phyloP scores from a whole-genome alignment of 2,329 filamentous ascomycete species.

The Torrubiellomyces zombiae region DNA sequence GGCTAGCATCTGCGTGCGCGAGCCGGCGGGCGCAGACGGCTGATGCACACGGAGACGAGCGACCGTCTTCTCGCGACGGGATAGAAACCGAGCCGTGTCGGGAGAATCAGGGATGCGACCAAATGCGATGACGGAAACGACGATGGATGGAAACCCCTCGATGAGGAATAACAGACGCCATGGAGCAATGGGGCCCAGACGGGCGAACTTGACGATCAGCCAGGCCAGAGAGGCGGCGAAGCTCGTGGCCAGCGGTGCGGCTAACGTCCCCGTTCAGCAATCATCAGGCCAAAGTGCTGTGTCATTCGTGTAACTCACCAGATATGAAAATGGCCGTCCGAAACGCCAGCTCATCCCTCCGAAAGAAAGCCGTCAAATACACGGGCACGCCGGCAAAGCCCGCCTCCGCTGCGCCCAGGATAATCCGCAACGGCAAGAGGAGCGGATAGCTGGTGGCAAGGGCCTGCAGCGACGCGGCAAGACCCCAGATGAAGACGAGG shows the following conservation, averaged over 20 bases:
- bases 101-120: conserved; percentile 62
- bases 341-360: conserved; percentile 59
- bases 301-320: too few species aligned
- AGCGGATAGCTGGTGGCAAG: conserved; percentile 46
- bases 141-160: conserved; percentile 69
- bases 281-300: too few species aligned
- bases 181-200: conserved; percentile 51
- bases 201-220: conserved; percentile 55
- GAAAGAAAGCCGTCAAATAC: conserved; percentile 49
- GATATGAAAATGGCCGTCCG: conserved; percentile 77
- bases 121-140: conserved; percentile 62
- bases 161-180: conserved; percentile 77
- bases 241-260: conserved; percentile 64
- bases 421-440: conserved; percentile 35
- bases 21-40: conserved; percentile 21
- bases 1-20: conserved; percentile 38
- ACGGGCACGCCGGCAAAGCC: conserved; percentile 48
- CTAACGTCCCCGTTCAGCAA: conserved; percentile 29
- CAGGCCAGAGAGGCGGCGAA: conserved; percentile 66
- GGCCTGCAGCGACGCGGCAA: conserved; percentile 58
- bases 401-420: conserved; percentile 48
- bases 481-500: conserved; percentile 64
- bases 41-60: conserved; percentile 50
- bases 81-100: conserved; percentile 45
- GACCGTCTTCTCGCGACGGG: conserved; percentile 46